Percentiles rank a stretch among this genome's conserved stretches.
phyloP scores from a whole-genome alignment of 495 filamentous ascomycete genomes.

The Achaetomiella virescens region DNA sequence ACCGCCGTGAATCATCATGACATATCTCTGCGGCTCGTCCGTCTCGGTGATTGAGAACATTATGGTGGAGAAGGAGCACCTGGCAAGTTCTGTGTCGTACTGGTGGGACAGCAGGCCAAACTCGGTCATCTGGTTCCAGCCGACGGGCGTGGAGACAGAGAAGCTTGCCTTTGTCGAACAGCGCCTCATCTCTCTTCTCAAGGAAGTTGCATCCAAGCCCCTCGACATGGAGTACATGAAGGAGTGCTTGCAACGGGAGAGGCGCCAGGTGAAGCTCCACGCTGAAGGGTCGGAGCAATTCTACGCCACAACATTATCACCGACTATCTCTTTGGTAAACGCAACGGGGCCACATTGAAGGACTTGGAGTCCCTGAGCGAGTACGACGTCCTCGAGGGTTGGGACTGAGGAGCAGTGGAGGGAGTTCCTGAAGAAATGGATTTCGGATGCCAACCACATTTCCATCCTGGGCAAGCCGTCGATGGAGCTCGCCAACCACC shows the following conservation, averaged over 20 bases:
- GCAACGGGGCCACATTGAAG: conserved; percentile 73
- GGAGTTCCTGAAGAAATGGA: conserved; percentile 71
- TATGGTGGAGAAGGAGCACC: conserved; percentile 87
- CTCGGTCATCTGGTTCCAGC: conserved; percentile 71
- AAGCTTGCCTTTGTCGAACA: conserved; percentile 78
- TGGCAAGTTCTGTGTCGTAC: conserved; percentile 76
- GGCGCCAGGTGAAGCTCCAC: conserved; percentile 69
- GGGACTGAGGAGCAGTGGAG: conserved; percentile 83
- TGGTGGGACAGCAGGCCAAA: conserved; percentile 71
- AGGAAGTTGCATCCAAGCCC: conserved; percentile 68
- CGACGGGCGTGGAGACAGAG: conserved; percentile 79
- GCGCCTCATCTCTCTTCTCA: conserved; percentile 75
- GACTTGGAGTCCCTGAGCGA: conserved; percentile 61
- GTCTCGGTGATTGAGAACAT: conserved; percentile 86
- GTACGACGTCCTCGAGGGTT: conserved; percentile 70
- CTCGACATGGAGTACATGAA: conserved; percentile 84
- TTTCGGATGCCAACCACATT: conserved; percentile 78
- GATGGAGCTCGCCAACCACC: conserved; percentile 57
- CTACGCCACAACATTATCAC: conserved; percentile 78
- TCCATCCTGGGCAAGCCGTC: conserved; percentile 85
- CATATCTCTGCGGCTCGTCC: conserved; percentile 86
- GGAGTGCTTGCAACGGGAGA: conserved; percentile 75
- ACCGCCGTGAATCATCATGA: conserved; percentile 70
- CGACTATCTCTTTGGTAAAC: conserved; percentile 84
- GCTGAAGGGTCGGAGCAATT: conserved; percentile 69